Conservation (phyloP, 2,329 filamentous ascomycete genomes). For the Cercospora citrullina region DNA sequence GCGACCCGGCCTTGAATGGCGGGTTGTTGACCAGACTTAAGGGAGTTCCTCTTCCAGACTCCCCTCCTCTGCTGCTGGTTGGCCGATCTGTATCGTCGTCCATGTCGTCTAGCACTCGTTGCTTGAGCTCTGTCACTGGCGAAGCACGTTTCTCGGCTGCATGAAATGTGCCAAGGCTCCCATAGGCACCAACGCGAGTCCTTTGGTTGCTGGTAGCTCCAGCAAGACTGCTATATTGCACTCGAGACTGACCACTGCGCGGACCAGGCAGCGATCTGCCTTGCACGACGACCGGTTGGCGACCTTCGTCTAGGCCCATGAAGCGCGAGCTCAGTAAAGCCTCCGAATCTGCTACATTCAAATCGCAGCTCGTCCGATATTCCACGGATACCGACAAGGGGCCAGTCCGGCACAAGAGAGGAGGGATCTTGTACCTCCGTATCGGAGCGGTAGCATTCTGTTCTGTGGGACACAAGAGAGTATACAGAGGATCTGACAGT, state of each 20-base stretch:
- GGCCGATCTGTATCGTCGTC: conserved; percentile 18
- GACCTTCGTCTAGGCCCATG: conserved; percentile 76
- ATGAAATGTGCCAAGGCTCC: conserved; percentile 39
- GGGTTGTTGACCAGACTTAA: conserved; percentile 85
- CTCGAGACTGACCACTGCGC: conserved; percentile 48
- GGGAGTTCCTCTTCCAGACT: conserved; percentile 19
- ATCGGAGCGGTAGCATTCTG: conserved; percentile 54
- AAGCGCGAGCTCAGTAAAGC: conserved; percentile 88
- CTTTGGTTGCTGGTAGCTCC: conserved; percentile 20
- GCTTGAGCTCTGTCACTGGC: conserved; percentile 33
- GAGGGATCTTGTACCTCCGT: conserved; percentile 76
- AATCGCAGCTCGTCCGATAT: conserved; percentile 86
- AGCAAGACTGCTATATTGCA: conserved; percentile 31
- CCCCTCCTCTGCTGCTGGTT: conserved; percentile 1
- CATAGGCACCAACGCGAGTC: conserved; percentile 34
- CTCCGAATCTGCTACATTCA: conserved; percentile 88
- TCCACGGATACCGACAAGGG: conserved; percentile 77
- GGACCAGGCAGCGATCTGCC: conserved; percentile 40
- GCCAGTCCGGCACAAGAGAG: conserved; percentile 83
- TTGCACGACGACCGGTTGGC: conserved; percentile 22
- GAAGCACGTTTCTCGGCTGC: conserved; percentile 34
- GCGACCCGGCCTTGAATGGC: conserved; percentile 91
- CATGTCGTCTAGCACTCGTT: conserved; percentile 29
- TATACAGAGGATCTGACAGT: conserved; percentile 67
- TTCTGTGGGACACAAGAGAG: conserved; percentile 66